Evolutionary conservation across 2,329 filamentous ascomycete genomes (phyloP), one percentile per base, ranked within the genome.

Genomic region (Sodiomyces alkalinus): DNA sequence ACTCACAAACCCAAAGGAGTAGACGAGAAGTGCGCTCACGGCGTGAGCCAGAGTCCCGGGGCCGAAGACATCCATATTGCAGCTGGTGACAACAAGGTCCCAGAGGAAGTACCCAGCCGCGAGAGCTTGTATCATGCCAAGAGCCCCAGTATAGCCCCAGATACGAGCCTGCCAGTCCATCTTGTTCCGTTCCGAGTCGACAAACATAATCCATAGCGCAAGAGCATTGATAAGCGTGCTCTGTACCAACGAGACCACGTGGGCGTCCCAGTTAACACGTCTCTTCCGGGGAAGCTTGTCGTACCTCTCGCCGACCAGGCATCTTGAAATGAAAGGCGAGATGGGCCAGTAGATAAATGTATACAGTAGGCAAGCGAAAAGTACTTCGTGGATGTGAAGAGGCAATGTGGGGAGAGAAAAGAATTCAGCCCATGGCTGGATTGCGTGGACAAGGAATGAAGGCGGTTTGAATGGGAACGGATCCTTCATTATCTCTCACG

Each of bases 31-130:
- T 6, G 82, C 82, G 39, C 70, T 74, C 24, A 80, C 49, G 26
- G 80, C 82, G 50, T 92, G 82, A 27, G 78, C 78, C 33, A 87
- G 59, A 52, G 85, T 73, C 22, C 79, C 79, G n/a, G 68, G 44
- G 6, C 80, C 80, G 43, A 90, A 90, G 19, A 85, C 67, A 34
- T 71, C 60, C 15, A 86, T 45, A 44, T 85, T 67, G 44, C 65
- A 55, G 33, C 71, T 52, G 22, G 79, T 85, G 36, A 85, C 65
- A 38, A 74, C 55, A 28, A 90, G 52, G 46, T 92, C 82, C 80
- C 80, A 92, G 28, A 87, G 52, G 46, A 92, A 92, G 49, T 92
- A 92, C 7, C 82, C 82, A 14, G 73, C 64, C 2, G 80, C 81
- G 41, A 86, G 64, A 7, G 74, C 76, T 52, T 85, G 79, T 30